Percentiles rank a stretch among this genome's conserved stretches.
These are phyloP conservation scores for Wallacemonas sp. DNA, from an alignment of 208 protist genomes.

Conservation along the genomic window DNA sequence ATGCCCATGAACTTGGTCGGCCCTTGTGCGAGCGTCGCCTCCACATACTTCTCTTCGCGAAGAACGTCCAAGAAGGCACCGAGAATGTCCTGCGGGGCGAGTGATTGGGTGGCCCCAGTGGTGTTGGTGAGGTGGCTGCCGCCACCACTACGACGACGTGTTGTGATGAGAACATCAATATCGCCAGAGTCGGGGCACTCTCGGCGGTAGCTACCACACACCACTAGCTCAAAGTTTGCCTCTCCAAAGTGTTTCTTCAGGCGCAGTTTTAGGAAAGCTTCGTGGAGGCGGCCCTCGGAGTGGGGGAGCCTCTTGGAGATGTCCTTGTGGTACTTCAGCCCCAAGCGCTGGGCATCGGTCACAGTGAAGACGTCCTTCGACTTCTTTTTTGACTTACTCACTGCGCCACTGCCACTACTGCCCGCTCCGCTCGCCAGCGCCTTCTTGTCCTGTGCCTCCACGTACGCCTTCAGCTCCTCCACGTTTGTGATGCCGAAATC, in stretches of 20 bases:
- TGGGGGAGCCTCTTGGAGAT: conserved; percentile 80
- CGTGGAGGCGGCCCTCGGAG: conserved; percentile 76
- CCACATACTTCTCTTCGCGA: conserved; percentile 72
- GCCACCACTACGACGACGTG: too few relatives aligned
- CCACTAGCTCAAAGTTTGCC: conserved; percentile 54
- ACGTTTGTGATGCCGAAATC: conserved; percentile 67
- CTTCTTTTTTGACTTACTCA: conserved; percentile 22
- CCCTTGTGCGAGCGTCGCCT: conserved; percentile 79
- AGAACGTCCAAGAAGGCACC: conserved; percentile 54
- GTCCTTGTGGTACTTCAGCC: conserved; percentile 83
- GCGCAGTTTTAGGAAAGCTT: conserved; percentile 75
- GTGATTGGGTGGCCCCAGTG: too few relatives aligned
- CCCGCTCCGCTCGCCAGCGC: not conserved
- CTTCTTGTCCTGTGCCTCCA: conserved; percentile 32
- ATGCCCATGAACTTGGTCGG: conserved; percentile 91
- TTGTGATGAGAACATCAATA: conserved; percentile 87
- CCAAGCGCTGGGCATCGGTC: conserved; percentile 74
- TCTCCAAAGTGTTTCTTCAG: conserved; percentile 74
- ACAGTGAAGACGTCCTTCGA: conserved; percentile 35
- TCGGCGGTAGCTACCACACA: conserved; percentile 86
- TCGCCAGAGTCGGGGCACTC: conserved; percentile 65
- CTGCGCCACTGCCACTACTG: conserved; percentile 8
- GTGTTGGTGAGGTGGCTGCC: too few relatives aligned
- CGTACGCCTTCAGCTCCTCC: conserved; percentile 54
- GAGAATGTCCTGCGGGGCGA: conserved; percentile 47